These are phyloP conservation scores for Syzygium aqueum DNA, from an alignment of 345 rosid species.

Conservation along the genomic window DNA sequence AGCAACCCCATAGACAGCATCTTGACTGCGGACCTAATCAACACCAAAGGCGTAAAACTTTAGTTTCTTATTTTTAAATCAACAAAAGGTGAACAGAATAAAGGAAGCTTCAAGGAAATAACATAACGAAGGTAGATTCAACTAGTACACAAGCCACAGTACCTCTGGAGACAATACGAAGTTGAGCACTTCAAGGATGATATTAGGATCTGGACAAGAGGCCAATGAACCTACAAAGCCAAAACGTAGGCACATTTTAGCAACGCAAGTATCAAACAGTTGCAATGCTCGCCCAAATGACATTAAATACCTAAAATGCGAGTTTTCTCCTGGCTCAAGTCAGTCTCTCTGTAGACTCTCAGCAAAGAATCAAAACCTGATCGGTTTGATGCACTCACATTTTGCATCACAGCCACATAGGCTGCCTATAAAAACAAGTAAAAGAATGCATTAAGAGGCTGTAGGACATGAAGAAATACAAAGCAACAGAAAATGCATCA, in stretches of 20 bases:
- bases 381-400: conserved; percentile 47
- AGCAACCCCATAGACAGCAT: conserved; percentile 63
- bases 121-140: neutral
- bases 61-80: neutral
- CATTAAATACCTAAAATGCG: conserved; percentile 58
- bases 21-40: conserved; percentile 80
- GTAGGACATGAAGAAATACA: neutral
- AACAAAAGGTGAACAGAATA: neutral
- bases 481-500: neutral
- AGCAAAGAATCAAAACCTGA: conserved; percentile 70
- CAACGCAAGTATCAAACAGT: neutral
- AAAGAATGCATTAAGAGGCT: neutral
- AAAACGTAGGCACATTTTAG: neutral
- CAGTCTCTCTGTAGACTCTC: conserved; percentile 80
- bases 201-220: conserved; percentile 52
- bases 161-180: conserved; percentile 79
- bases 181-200: conserved; percentile 65
- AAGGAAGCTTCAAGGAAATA: neutral
- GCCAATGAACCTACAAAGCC: conserved; percentile 56
- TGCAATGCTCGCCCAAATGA: neutral
- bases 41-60: neutral
- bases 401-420: conserved; percentile 83
- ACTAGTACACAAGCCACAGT: neutral
- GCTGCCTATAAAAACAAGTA: conserved; percentile 54
- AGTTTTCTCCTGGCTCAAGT: conserved; percentile 93